Conservation (phyloP, 768 basidiomycete genomes). For the Boletus subparvulus region DNA sequence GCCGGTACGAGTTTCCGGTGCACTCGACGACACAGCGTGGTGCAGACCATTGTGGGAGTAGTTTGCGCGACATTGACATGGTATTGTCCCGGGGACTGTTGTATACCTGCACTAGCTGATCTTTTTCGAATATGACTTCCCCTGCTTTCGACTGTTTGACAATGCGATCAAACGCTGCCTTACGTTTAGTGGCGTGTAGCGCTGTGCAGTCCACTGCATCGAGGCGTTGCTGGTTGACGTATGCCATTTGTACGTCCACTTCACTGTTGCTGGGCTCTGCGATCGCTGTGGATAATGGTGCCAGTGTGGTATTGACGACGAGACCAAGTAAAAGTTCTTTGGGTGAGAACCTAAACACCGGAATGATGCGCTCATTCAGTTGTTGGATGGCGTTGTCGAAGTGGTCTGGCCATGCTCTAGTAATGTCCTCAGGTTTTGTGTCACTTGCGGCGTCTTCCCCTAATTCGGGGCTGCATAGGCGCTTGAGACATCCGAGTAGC, state of each 20-base stretch:
- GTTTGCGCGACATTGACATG: constrained; percentile 24
- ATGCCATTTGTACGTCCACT: background rate
- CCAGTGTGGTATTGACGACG: too few species aligned
- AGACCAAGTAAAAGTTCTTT: too few species aligned
- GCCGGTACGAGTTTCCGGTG: too few species aligned
- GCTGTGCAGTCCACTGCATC: background rate
- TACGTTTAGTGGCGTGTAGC: constrained; percentile 20
- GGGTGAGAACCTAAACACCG: too few species aligned
- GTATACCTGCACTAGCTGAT: constrained; percentile 34
- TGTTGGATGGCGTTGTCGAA: too few species aligned
- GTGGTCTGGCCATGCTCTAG: too few species aligned
- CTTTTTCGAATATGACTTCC: constrained; percentile 16
- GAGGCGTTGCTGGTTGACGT: background rate
- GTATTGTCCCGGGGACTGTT: constrained; percentile 27
- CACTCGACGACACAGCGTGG: constrained; percentile 14
- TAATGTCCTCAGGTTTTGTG: background rate
- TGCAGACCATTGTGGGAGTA: constrained; percentile 33
- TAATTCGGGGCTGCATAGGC: constrained; percentile 35
- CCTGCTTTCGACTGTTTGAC: background rate
- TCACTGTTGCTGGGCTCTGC: background rate
- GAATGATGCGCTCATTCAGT: too few species aligned
- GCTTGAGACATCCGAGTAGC: constrained; percentile 26
- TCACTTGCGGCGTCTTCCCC: constrained; percentile 19
- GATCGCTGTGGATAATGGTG: too few species aligned
- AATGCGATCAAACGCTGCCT: constrained; percentile 28